phyloP scores from a whole-genome alignment of 495 filamentous ascomycete genomes.

The Chaetomium tenue region DNA sequence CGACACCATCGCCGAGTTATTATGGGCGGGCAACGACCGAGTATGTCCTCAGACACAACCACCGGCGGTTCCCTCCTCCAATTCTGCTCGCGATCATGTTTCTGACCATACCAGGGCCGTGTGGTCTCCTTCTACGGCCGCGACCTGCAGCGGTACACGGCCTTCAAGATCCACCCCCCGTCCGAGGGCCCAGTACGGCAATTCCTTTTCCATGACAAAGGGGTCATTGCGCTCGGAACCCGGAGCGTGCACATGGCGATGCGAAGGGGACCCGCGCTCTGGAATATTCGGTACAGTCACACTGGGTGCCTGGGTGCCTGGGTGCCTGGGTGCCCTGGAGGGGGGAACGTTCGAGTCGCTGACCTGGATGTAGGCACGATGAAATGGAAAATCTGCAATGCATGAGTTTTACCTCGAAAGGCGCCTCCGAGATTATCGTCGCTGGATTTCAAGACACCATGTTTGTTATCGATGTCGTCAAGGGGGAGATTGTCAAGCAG shows the following conservation, averaged over 20 bases:
- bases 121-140: constrained; percentile 80
- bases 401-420: constrained; percentile 90
- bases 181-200: constrained; percentile 73
- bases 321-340: background rate
- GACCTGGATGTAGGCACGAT: constrained; percentile 49
- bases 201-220: constrained; percentile 80
- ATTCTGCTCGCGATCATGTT: background rate
- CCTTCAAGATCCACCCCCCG: constrained; percentile 66
- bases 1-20: constrained; percentile 79
- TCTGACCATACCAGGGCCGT: constrained; percentile 59
- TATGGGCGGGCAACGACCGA: constrained; percentile 90
- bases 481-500: constrained; percentile 72
- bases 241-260: constrained; percentile 81
- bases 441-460: constrained; percentile 83
- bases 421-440: constrained; percentile 74
- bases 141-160: constrained; percentile 69
- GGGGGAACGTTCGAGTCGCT: background rate
- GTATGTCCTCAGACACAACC: constrained; percentile 48
- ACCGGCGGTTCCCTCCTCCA: constrained; percentile 6
- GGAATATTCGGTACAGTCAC: constrained; percentile 67
- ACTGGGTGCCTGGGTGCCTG: too few species aligned
- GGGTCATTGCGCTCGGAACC: constrained; percentile 74
- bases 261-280: constrained; percentile 75
- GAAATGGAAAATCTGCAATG: constrained; percentile 81
- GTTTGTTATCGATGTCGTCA: constrained; percentile 86